Evolutionary conservation across 1,284 basidiomycete species (phyloP), one percentile per base, ranked within the genome.

Genomic region (Ganoderma sinense): DNA sequence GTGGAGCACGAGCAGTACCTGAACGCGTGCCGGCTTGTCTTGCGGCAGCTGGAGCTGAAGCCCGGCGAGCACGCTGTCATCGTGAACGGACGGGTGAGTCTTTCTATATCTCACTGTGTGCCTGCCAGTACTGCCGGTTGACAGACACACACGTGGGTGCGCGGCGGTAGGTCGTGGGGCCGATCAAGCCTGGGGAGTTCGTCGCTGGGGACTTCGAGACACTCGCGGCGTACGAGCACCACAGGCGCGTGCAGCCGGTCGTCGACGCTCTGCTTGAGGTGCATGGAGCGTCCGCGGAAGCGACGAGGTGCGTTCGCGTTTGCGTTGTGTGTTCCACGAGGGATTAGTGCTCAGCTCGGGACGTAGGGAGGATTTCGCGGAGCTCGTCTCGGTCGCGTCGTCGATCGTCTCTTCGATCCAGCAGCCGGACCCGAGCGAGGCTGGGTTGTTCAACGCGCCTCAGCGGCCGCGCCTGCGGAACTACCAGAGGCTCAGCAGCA

Each of bases 81-180:
- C 48, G 83, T 94, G 63, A 97, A 97, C 75, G 96, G 96, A 48
- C 85, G 96, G 41, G 95, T 96, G 77, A 77, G 87, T 76, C 0
- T 36, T 64, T 69, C 11, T 20, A 11, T n/a, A 10, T n/a, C 8
- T 23, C 29, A 31, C 45, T 11, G 5, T 11, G 18, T n/a, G 10
- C 73, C 78, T 4, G 81, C 33, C 7, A 11, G 8, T 29, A 39
- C 26, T 26, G 10, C 29, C 3, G 62, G 41, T 56, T 58, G 40
- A 51, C 39, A 29, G 6, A n/a, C 36, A 7, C 10, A 7, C 10
- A 10, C 10, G 36, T 36, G 58, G 3, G 40, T 11, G 20, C 66
- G 26, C 18, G 69, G 10, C 26, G 16, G 31, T 71, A 94, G 92
- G 79, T 94, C 59, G 80, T 95, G 36, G 92, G 93, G 0, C 92